These are phyloP conservation scores for Pythium utonaiense DNA, from an alignment of 352 stramenopile species.

Conservation along the genomic window DNA sequence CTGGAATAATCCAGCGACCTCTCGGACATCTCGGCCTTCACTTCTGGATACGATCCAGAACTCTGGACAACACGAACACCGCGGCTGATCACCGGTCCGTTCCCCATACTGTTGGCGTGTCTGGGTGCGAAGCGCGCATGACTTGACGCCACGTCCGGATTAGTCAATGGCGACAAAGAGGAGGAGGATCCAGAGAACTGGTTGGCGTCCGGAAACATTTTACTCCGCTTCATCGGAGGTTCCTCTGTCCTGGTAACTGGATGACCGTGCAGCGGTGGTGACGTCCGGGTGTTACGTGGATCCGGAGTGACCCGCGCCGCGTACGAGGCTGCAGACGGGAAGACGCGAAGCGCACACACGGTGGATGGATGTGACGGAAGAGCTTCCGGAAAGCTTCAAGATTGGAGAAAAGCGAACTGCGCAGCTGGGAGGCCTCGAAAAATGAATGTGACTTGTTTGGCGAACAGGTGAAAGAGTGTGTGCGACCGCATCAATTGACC, in stretches of 20 bases:
- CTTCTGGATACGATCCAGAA: slow-evolving; percentile 10
- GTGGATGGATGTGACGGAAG: background rate
- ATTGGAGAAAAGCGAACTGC: background rate
- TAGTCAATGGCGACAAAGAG: background rate
- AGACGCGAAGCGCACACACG: slow-evolving; percentile 17
- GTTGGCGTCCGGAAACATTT: background rate
- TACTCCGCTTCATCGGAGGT: slow-evolving; percentile 6
- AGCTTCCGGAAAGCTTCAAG: background rate
- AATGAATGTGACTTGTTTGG: too few species aligned
- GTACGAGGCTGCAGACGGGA: background rate
- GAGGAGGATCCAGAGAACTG: background rate
- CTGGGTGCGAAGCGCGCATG: background rate
- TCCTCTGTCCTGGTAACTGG: background rate
- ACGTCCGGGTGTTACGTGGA: background rate
- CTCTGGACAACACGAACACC: background rate
- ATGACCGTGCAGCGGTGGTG: background rate
- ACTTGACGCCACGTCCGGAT: background rate
- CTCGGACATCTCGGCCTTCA: background rate
- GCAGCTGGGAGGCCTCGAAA: background rate
- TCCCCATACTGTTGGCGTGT: background rate
- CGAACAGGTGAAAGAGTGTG: too few species aligned
- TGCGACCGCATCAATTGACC: background rate
- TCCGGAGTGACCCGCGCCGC: background rate
- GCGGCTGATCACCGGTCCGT: too few species aligned
- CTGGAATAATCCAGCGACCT: background rate